Evolutionary conservation across 495 filamentous ascomycete genomes (phyloP).

Genomic region (Aspergillus coremiiformis): DNA sequence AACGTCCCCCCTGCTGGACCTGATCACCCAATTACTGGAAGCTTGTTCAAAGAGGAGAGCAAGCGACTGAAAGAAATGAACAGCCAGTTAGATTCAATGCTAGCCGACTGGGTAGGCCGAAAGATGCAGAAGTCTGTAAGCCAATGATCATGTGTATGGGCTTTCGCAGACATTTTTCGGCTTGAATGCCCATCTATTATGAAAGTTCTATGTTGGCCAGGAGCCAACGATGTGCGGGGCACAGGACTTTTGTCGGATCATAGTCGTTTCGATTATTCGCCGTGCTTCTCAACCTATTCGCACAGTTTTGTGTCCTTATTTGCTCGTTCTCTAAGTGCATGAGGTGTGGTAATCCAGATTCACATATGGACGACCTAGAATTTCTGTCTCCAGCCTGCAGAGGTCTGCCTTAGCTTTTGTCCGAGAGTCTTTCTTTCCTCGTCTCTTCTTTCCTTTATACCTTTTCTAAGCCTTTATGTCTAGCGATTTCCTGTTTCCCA

Average conservation of each 20-base stretch:
- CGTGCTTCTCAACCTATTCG: not conserved
- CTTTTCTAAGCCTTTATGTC: not conserved
- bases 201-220: conserved; percentile 8
- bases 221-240: conserved; percentile 23
- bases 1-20: conserved; percentile 65
- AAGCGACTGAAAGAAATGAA: conserved; percentile 74
- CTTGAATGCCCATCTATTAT: not conserved
- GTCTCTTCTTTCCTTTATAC: not conserved
- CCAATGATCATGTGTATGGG: not conserved
- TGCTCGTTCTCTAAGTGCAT: not conserved
- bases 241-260: conserved; percentile 12
- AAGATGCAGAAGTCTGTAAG: conserved; percentile 31
- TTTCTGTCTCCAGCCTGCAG: not conserved
- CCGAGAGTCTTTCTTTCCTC: not conserved
- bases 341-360: not conserved
- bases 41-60: conserved; percentile 78
- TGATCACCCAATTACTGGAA: conserved; percentile 76
- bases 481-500: not conserved
- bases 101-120: conserved; percentile 71
- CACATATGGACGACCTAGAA: not conserved
- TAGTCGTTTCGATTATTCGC: not conserved
- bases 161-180: not conserved
- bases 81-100: conserved; percentile 75
- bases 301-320: not conserved
- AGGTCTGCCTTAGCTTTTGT: not conserved